Base-by-base conservation (phyloP, 192 early-diverging fungal genomes). In the Backusella westeae region DNA sequence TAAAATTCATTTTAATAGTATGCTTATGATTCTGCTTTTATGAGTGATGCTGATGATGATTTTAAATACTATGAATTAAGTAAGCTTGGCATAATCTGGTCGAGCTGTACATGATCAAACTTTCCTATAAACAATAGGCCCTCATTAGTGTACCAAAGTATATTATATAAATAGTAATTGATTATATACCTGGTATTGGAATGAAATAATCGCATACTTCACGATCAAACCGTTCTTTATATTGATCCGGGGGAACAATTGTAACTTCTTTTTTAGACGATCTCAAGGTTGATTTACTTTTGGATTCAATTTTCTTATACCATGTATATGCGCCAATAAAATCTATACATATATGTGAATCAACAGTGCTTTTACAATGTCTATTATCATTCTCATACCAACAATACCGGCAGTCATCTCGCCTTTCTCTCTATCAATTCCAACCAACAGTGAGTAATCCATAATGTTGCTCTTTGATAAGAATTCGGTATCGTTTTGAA, bases 271-370 rank as follows among this genome's bases (percentile, higher is more conserved):
- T 94, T 36, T 91, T 89, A 0, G 56, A 29, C 3, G 93, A 92
- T 63, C 56, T 63, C 8, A 93, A 73, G 1, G 91, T 89, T 0
- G 87, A 86, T 79, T 94, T 94, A 41, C 89, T 88, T 59, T 81
- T 87, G 53, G 84, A 89, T 83, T 99, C 97, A 15, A 99, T 88
- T 77, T 94, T 92, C 85, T 99, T 99, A 84, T 97, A 96, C 95
- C 96, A 99, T 0, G 96, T 99, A 74, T 94, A 99, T 1, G 96
- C 94, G 23, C 96, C 91, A 83, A 98, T 97, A 84, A 95, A 99
- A 80, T 99, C 97, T 89, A 23, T 21, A 23, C 0, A 70, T 29
- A 38, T 6, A 17, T 49, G 17, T n/a, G 19, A n/a, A 29, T 29
- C 35, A 36, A n/a, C 7, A 32, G 32, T 32, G 32, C 32, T 1